phyloP scores from a whole-genome alignment of 495 filamentous ascomycete species.

The Hypoxylon fragiforme region DNA sequence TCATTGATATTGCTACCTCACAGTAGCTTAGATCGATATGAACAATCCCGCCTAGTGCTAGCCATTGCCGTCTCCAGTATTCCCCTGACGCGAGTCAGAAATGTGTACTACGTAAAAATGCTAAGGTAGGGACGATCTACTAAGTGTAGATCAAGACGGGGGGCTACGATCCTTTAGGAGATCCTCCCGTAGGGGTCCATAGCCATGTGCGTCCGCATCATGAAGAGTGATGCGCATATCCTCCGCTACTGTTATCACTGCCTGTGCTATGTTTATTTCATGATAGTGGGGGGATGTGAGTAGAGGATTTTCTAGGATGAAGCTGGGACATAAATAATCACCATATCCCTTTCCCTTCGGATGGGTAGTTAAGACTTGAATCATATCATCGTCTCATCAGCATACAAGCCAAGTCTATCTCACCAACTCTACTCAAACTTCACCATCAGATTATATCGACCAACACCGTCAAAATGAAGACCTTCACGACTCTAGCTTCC shows the following conservation, averaged over 20 bases:
- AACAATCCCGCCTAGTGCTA: background rate
- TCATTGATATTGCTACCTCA: no score
- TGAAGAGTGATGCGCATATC: background rate
- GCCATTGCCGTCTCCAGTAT: background rate
- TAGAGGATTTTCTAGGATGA: no score
- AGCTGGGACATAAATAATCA: no score
- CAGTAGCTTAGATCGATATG: no score
- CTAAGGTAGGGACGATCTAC: background rate
- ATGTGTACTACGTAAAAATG: no score
- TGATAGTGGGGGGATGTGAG: constrained; percentile 10
- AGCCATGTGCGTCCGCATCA: background rate
- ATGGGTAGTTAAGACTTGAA: no score
- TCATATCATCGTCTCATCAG: no score
- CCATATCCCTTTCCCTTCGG: no score
- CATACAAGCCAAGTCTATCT: no score
- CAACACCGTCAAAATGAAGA: constrained; percentile 23
- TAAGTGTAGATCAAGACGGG: background rate
- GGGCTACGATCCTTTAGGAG: background rate
- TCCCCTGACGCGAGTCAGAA: no score
- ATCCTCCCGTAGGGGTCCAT: background rate
- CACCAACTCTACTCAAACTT: no score
- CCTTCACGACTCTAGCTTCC: constrained; percentile 13
- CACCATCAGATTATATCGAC: background rate
- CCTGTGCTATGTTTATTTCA: background rate
- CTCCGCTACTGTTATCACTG: background rate